Percentiles rank a stretch among this genome's conserved stretches.
Evolutionary conservation across 805 yeast species (phyloP).

Genomic region (Saccharomycopsis lassenensis): DNA sequence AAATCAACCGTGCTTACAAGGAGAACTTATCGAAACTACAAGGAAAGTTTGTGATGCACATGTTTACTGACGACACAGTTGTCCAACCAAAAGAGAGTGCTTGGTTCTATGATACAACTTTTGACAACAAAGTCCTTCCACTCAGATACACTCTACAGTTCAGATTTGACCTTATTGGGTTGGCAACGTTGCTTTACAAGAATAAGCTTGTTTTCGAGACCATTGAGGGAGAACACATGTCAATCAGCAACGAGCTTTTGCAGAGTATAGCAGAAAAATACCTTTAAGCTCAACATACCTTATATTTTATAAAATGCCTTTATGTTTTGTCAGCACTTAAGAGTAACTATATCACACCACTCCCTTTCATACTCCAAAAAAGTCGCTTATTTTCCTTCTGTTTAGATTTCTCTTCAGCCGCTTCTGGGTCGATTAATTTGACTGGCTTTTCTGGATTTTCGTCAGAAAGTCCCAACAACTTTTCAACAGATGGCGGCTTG

Average conservation of each 20-base stretch:
- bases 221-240: slow-evolving; percentile 57
- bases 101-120: slow-evolving; percentile 33
- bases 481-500: too few species aligned
- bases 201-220: slow-evolving; percentile 36
- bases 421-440: too few species aligned
- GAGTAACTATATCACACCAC: too few species aligned
- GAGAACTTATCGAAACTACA: slow-evolving; percentile 34
- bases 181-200: slow-evolving; percentile 34
- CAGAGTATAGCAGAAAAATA: slow-evolving; percentile 32
- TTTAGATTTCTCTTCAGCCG: too few species aligned
- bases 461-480: too few species aligned
- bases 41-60: slow-evolving; percentile 42
- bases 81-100: slow-evolving; percentile 66
- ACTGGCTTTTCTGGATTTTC: too few species aligned
- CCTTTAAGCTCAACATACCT: too few species aligned
- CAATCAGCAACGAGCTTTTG: slow-evolving; percentile 42
- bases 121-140: slow-evolving; percentile 38
- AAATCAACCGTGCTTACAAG: slow-evolving; percentile 30
- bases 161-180: slow-evolving; percentile 48
- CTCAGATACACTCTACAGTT: slow-evolving; percentile 41
- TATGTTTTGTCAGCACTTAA: too few species aligned
- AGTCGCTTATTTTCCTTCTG: too few species aligned
- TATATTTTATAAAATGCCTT: too few species aligned
- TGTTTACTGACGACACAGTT: slow-evolving; percentile 53
- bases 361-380: too few species aligned